These are phyloP conservation scores for Chrysophaeum taylorii DNA, from an alignment of 352 stramenopile genomes.

Conservation along the genomic window DNA sequence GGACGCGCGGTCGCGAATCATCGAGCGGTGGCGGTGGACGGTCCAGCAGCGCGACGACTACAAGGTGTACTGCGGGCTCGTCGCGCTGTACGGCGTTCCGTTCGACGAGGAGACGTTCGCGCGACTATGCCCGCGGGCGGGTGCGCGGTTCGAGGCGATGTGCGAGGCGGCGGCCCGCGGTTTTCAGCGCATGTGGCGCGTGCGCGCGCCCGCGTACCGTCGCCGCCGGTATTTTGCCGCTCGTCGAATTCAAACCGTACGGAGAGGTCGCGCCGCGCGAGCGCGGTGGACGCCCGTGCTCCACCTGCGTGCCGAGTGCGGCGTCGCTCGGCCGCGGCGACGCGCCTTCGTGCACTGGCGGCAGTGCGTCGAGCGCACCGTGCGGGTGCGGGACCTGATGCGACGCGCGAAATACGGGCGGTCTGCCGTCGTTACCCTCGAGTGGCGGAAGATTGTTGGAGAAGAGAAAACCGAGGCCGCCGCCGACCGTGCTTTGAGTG, in stretches of 20 bases:
- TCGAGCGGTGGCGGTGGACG: not conserved
- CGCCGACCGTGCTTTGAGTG: not conserved
- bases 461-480: not conserved
- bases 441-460: not conserved
- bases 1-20: not conserved
- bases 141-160: not conserved
- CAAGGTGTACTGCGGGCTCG: not conserved
- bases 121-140: not conserved
- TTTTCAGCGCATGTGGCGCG: not conserved
- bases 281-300: not conserved
- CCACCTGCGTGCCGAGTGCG: not conserved
- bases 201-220: not conserved
- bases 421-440: not conserved
- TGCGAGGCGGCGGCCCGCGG: not conserved
- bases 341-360: not conserved
- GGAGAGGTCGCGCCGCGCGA: not conserved
- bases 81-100: conserved; percentile 8
- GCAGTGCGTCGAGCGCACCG: not conserved
- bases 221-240: not conserved
- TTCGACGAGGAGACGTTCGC: not conserved
- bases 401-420: not conserved
- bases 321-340: not conserved
- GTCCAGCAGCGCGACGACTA: not conserved
- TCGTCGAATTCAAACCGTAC: not conserved
- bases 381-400: not conserved